Base-by-base conservation (phyloP, 106 monocot genomes). In the Cymbidium sinense region DNA sequence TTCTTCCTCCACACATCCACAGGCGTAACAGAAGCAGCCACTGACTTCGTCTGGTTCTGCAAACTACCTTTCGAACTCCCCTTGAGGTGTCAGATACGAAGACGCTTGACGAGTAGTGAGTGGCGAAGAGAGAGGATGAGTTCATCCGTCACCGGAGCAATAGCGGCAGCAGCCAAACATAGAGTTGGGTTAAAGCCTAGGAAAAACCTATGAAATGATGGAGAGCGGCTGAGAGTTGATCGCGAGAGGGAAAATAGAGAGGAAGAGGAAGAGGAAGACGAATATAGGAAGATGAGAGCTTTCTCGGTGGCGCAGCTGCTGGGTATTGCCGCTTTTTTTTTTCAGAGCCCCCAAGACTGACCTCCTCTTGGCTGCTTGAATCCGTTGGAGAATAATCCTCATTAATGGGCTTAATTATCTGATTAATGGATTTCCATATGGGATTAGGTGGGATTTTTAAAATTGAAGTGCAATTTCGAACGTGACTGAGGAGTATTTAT, bases 41-140 rank as follows among this genome's bases (percentile, higher is more conserved):
- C 36, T 2, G 71, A 52, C 18, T 23, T 76, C 61, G 33, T 44
- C 77, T 76, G 78, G n/a, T 7, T 35, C 28, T 54, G 76, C 20
- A 52, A 35, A 69, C 55, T 20, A 31, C 70, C 55, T 43, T 61
- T 51, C 17, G 81, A 50, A 9, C 86, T 43, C 31, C 88, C 91
- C 80, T 93, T 96, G 44, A 96, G 89, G 54, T 96, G 93, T 17
- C 96, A 88, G 20, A 78, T 31, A 0, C 96, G 86, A 36, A 96
- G 87, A 34, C 93, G 83, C 78, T 96, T 93, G 34, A 95, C 85
- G 39, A 96, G 89, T 36, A 96, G 31, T 34, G 91, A 88, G 31
- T 91, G 91, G 34, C 89, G 84, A 18, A 84, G 65, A 34, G 87
- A 39, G 23, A 79, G 61, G 18, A 76, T 4, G n/a, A 73, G 29